Conservation (phyloP, 345 rosid species). For the Aquilaria sinensis region DNA sequence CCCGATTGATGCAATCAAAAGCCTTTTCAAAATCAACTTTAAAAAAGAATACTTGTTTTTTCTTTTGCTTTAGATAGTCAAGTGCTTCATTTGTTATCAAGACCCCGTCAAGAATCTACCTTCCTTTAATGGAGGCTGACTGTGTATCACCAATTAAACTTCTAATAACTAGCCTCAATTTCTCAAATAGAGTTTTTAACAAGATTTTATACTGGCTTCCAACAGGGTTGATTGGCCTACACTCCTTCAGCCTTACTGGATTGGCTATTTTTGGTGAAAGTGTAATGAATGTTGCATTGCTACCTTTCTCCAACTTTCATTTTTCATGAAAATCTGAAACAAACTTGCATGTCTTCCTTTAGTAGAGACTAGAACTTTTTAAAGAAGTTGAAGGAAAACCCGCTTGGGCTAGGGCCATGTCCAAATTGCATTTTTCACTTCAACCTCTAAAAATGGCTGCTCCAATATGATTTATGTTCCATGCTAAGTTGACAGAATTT, state of each 20-base stretch:
- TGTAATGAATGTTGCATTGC: too few relatives aligned
- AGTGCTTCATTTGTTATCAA: background rate
- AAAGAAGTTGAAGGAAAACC: too few relatives aligned
- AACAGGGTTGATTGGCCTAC: background rate
- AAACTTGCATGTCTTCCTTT: too few relatives aligned
- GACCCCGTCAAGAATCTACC: too few relatives aligned
- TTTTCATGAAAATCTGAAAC: background rate
- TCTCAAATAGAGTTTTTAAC: too few relatives aligned
- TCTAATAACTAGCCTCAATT: background rate
- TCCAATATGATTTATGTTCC: background rate
- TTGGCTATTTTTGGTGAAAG: too few relatives aligned
- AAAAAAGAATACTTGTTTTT: background rate
- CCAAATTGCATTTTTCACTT: background rate
- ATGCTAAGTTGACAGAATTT: background rate
- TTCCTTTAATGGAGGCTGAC: background rate
- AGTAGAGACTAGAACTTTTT: too few relatives aligned
- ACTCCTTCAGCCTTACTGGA: background rate
- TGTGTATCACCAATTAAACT: background rate
- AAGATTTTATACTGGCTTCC: background rate
- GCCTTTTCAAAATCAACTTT: too few relatives aligned
- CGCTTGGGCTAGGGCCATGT: too few relatives aligned
- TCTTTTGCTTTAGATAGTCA: background rate
- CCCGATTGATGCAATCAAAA: too few relatives aligned
- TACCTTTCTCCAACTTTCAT: background rate
- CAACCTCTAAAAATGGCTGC: background rate